These are phyloP conservation scores for Termitomyces eurrhizus DNA, from an alignment of 768 basidiomycete genomes.

Conservation along the genomic window DNA sequence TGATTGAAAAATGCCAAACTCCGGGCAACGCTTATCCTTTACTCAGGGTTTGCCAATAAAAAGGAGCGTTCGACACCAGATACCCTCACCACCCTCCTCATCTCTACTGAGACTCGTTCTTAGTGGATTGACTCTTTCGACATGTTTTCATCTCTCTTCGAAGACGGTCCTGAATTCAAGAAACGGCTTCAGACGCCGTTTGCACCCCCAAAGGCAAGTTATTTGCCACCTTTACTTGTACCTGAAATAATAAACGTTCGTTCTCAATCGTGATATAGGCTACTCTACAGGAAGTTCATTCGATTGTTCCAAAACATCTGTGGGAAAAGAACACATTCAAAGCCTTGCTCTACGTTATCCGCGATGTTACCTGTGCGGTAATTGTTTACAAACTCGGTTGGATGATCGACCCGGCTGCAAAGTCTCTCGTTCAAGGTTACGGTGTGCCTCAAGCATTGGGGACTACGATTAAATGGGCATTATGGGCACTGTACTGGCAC, in stretches of 20 bases:
- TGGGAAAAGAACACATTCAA: conserved; percentile 46
- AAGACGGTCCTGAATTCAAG: neutral
- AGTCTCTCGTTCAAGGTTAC: conserved; percentile 20
- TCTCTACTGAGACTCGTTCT: neutral
- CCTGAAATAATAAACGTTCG: too few relatives aligned
- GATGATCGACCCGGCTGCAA: conserved; percentile 42
- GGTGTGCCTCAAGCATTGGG: conserved; percentile 21
- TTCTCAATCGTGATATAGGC: conserved; percentile 22
- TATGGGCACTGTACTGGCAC: conserved; percentile 53
- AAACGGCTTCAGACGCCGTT: neutral
- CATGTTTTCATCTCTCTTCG: neutral
- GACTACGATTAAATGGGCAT: conserved; percentile 30
- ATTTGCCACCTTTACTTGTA: neutral
- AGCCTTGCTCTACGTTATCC: conserved; percentile 39
- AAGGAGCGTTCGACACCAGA: neutral
- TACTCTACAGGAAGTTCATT: conserved; percentile 46
- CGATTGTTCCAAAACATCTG: conserved; percentile 48
- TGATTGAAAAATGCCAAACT: conserved; percentile 1
- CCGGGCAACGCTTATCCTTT: conserved; percentile 3
- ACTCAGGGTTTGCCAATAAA: conserved; percentile 12
- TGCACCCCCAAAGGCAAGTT: neutral
- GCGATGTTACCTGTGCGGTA: conserved; percentile 45
- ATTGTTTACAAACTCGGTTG: conserved; percentile 39
- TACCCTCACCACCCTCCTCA: neutral
- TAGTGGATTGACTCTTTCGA: neutral